Percentiles rank a stretch among this genome's conserved stretches.
phyloP scores from a whole-genome alignment of 176 grass and related monocot species.

The Carex cristatella region DNA sequence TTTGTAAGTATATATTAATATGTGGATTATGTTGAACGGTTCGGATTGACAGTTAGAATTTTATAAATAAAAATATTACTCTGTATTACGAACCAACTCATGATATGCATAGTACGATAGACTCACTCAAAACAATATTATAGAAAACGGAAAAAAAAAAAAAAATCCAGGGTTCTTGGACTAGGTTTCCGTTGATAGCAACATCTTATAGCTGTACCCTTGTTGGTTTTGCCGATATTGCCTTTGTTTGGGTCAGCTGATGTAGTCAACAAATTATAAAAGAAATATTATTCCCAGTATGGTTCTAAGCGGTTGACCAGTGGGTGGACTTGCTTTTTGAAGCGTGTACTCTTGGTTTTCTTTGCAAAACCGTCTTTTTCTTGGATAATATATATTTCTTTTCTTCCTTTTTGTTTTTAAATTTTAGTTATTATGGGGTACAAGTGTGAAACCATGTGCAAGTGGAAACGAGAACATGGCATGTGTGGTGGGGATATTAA shows the following conservation, averaged over 20 bases:
- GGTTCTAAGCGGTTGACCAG: background rate
- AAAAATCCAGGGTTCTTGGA: background rate
- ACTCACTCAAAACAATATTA: background rate
- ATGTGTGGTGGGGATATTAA: background rate
- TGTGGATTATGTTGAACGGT: too few species aligned
- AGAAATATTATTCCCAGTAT: background rate
- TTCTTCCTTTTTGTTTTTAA: background rate
- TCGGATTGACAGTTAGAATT: too few species aligned
- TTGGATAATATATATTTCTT: background rate
- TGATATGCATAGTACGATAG: too few species aligned
- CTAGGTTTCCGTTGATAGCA: slow-evolving; percentile 3
- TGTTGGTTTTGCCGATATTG: background rate
- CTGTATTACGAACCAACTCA: too few species aligned
- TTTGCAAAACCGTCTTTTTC: slow-evolving; percentile 18
- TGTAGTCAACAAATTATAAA: background rate
- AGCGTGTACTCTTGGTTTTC: slow-evolving; percentile 6
- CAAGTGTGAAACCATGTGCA: slow-evolving; percentile 14
- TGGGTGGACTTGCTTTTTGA: slow-evolving; percentile 8
- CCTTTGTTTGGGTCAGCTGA: background rate
- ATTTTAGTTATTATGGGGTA: background rate
- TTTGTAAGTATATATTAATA: too few species aligned
- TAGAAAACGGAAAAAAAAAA: background rate
- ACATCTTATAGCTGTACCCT: background rate
- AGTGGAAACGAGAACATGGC: slow-evolving; percentile 16
- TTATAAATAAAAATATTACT: too few species aligned